These are phyloP conservation scores for Agroathelia rolfsii DNA, from an alignment of 1,284 basidiomycete species.

Conservation along the genomic window DNA sequence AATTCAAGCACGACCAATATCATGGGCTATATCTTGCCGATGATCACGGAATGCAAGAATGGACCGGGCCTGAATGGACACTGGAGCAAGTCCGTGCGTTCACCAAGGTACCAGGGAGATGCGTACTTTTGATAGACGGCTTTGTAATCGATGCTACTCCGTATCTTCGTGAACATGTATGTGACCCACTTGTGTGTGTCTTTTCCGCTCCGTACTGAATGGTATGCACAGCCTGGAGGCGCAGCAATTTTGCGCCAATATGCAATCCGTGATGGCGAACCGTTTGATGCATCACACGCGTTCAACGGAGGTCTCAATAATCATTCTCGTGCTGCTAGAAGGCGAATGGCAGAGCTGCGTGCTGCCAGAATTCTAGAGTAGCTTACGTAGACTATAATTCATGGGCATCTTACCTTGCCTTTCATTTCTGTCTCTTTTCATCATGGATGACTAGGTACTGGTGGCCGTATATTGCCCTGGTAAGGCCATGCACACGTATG, in stretches of 20 bases:
- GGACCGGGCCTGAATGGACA: conserved; percentile 34
- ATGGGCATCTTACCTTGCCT: background rate
- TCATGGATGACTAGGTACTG: too few species aligned
- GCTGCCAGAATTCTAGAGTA: conserved; percentile 29
- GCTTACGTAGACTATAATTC: background rate
- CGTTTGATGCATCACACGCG: conserved; percentile 48
- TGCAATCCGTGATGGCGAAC: conserved; percentile 23
- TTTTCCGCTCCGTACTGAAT: conserved; percentile 4
- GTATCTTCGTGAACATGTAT: conserved; percentile 62
- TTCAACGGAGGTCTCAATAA: conserved; percentile 68
- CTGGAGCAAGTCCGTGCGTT: conserved; percentile 26
- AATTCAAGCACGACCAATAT: conserved; percentile 29
- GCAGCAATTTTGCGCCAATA: conserved; percentile 36
- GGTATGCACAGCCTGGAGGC: conserved; percentile 40
- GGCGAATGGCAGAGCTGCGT: conserved; percentile 39
- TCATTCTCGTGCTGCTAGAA: conserved; percentile 53
- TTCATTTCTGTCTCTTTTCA: too few species aligned
- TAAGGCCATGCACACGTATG: conserved; percentile 1
- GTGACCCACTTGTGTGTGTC: conserved; percentile 18
- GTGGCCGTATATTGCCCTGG: background rate
- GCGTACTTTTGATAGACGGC: conserved; percentile 50
- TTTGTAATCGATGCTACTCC: conserved; percentile 54
- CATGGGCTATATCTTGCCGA: conserved; percentile 15
- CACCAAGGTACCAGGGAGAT: conserved; percentile 25
- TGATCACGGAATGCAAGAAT: conserved; percentile 16